Evolutionary conservation across 352 stramenopile genomes (phyloP).

Genomic region (Halophytophthora batemanensis): DNA sequence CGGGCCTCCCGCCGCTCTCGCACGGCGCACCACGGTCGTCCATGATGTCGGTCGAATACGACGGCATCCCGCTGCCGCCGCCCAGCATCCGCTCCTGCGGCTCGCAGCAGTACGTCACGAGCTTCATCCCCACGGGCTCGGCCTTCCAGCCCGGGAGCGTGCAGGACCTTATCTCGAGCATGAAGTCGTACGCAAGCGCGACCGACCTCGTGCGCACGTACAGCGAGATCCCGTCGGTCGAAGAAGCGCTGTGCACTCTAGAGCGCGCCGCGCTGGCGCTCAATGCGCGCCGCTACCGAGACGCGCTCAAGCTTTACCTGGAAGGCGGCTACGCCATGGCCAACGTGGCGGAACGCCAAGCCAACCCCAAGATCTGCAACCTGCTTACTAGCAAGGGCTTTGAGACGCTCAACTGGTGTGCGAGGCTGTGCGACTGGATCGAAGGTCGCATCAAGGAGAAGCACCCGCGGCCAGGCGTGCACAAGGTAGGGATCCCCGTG

Average conservation of each 20-base stretch:
- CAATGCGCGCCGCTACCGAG: slow-evolving; percentile 59
- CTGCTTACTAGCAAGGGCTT: slow-evolving; percentile 83
- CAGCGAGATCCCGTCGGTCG: slow-evolving; percentile 68
- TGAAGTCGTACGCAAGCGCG: slow-evolving; percentile 74
- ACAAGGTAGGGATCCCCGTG: slow-evolving; percentile 77
- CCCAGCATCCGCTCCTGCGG: slow-evolving; percentile 69
- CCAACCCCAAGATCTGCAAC: slow-evolving; percentile 83
- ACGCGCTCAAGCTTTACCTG: slow-evolving; percentile 79
- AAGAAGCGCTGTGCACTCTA: slow-evolving; percentile 72
- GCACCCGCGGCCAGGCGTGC: slow-evolving; percentile 66
- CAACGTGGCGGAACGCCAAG: slow-evolving; percentile 74
- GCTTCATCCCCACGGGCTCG: slow-evolving; percentile 64
- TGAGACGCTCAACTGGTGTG: slow-evolving; percentile 86
- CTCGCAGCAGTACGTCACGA: slow-evolving; percentile 74
- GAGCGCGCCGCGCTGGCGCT: slow-evolving; percentile 67
- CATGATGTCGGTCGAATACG: slow-evolving; percentile 62
- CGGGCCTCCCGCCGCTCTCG: slow-evolving; percentile 29
- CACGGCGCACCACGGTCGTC: slow-evolving; percentile 29
- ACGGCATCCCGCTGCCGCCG: slow-evolving; percentile 55
- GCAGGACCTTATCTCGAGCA: slow-evolving; percentile 74
- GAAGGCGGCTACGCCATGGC: slow-evolving; percentile 84
- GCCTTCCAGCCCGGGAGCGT: slow-evolving; percentile 57
- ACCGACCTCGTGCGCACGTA: slow-evolving; percentile 75
- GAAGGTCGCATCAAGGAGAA: slow-evolving; percentile 77
- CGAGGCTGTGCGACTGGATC: slow-evolving; percentile 77